Base-by-base conservation (phyloP, 192 early-diverging fungal species). In the Coemansia sp. region DNA sequence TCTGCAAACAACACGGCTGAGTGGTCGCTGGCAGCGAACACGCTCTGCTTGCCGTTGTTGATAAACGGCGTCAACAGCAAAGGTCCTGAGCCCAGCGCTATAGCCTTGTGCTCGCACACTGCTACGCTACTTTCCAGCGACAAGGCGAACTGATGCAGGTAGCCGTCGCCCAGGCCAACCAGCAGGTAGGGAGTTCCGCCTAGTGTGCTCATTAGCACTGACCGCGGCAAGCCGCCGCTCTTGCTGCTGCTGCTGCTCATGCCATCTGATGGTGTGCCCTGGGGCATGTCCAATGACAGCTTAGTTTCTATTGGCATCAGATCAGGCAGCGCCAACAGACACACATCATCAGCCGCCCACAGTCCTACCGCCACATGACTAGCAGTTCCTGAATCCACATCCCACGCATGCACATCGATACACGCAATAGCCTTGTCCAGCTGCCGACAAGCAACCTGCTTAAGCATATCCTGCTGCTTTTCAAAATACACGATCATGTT, bases 151-250 rank as follows among this genome's bases (percentile, higher is more conserved):
- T 85, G 83, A 40, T 83, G 70, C 38, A 97, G 57, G n/a, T 85
- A 80, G 2, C 95, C 95, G 67, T 98, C 90, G 51, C 92, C 93
- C 23, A 91, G 65, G 0, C 86, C 91, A 0, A 87, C 90, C 16
- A 97, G 58, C 6, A 94, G 60, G 55, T 93, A 94, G 15, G 64
- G 62, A 1, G 81, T 69, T 15, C 69, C 68, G 48, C 88, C 90
- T 40, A 98, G 81, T 5, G 64, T 61, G 38, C 80, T 56, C 50
- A 87, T 68, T 11, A 84, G 73, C 40, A 93, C 62, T 8, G 89
- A 89, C 15, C 89, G 83, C 17, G 89, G 84, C 48, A 90, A 77
- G 28, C 70, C 79, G n/a, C 76, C 76, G 3, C 51, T 74, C 30
- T 37, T 53, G 20, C 32, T 39, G 36, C 42, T 53, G 20, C 32